These are phyloP conservation scores for Mycena indigotica DNA, from an alignment of 768 basidiomycete species.

Conservation along the genomic window DNA sequence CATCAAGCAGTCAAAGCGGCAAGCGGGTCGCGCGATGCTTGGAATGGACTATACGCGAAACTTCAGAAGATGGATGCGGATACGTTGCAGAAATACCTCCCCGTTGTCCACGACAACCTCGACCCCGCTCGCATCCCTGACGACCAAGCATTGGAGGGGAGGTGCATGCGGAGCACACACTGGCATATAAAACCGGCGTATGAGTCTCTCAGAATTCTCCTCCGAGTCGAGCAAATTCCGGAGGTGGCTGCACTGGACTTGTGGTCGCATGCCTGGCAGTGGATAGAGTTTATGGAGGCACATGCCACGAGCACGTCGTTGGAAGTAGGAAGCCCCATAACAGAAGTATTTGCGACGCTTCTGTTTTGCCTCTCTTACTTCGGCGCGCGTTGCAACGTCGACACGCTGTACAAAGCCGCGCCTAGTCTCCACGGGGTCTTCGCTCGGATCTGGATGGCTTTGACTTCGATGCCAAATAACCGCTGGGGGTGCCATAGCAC, in stretches of 20 bases:
- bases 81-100: neutral
- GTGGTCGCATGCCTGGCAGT: neutral
- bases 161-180: too few species aligned
- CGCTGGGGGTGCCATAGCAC: neutral
- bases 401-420: neutral
- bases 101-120: neutral
- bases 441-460: neutral
- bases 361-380: neutral
- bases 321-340: neutral
- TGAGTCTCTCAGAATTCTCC: neutral
- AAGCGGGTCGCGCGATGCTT: neutral
- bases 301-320: neutral
- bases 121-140: neutral
- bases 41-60: neutral
- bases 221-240: neutral
- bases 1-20: neutral
- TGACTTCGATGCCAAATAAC: neutral
- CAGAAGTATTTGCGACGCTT: neutral
- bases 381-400: neutral
- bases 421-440: neutral
- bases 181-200: neutral
- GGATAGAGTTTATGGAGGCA: neutral
- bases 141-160: too few species aligned
- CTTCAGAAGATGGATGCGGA: neutral
- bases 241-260: neutral